Conservation (phyloP, 495 filamentous ascomycete species). For the Aspergillus affinis region DNA sequence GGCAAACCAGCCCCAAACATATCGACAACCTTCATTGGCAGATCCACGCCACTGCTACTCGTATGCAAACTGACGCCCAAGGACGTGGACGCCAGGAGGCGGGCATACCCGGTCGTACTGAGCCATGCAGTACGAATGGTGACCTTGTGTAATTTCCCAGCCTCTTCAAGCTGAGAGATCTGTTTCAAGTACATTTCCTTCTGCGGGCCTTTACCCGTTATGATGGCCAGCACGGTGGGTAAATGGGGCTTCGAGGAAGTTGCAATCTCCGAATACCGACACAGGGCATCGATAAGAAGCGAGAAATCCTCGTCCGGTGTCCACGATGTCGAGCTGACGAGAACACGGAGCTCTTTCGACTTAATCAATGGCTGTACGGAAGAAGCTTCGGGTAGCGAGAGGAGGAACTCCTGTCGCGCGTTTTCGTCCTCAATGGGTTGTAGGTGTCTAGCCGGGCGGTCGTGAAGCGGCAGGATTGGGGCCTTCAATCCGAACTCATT, state of each 20-base stretch:
- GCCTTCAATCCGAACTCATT: conserved; percentile 59
- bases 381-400: conserved; percentile 55
- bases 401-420: conserved; percentile 58
- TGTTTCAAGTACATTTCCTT: conserved; percentile 69
- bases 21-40: conserved; percentile 99
- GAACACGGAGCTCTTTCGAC: conserved; percentile 55
- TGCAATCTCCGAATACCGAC: conserved; percentile 61
- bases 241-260: conserved; percentile 33
- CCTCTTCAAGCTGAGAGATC: conserved; percentile 57
- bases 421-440: conserved; percentile 56
- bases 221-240: conserved; percentile 75
- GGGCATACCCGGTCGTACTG: conserved; percentile 77
- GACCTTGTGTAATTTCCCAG: conserved; percentile 63
- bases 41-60: conserved; percentile 88
- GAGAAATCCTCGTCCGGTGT: conserved; percentile 95
- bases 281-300: conserved; percentile 80
- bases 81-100: conserved; percentile 82
- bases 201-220: conserved; percentile 91
- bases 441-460: conserved; percentile 82
- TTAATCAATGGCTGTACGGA: conserved; percentile 56
- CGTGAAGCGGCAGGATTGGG: conserved; percentile 75
- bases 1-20: conserved; percentile 96
- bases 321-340: conserved; percentile 95
- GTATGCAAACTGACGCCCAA: conserved; percentile 89
- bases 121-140: conserved; percentile 81